These are phyloP conservation scores for Xylaria sp. DNA, from an alignment of 2,329 filamentous ascomycete genomes.

Conservation along the genomic window DNA sequence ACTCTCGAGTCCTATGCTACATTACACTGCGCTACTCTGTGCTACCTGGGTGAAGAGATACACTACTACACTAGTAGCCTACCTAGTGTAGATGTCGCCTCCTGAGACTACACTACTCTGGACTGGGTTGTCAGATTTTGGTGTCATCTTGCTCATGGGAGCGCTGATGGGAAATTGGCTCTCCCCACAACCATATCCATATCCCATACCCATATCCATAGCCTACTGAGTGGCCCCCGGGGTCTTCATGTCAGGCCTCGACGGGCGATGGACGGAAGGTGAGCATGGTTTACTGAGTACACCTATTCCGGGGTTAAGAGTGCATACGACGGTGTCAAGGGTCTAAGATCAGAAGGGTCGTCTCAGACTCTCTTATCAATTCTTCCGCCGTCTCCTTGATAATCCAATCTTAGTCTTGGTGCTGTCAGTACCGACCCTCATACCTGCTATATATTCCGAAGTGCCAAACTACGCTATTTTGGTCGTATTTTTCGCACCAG, in stretches of 20 bases:
- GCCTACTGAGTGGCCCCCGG: background rate
- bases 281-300: background rate
- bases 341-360: background rate
- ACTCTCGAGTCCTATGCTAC: background rate
- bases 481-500: conserved; percentile 25
- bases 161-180: conserved; percentile 30
- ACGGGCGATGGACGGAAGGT: background rate
- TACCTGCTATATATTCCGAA: background rate
- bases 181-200: conserved; percentile 16
- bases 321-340: background rate
- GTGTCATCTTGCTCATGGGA: conserved; percentile 12
- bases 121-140: conserved; percentile 13
- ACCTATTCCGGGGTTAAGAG: background rate
- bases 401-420: background rate
- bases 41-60: background rate
- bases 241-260: conserved; percentile 3
- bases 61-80: background rate
- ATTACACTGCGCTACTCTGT: background rate
- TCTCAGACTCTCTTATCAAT: conserved; percentile 1
- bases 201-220: conserved; percentile 5
- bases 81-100: conserved; percentile 4
- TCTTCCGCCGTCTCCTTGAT: background rate
- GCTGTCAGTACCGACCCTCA: background rate
- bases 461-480: conserved; percentile 23
- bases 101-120: conserved; percentile 35